Evolutionary conservation across 805 yeast species (phyloP).

Genomic region (Saccharomycopsis fibuligera): DNA sequence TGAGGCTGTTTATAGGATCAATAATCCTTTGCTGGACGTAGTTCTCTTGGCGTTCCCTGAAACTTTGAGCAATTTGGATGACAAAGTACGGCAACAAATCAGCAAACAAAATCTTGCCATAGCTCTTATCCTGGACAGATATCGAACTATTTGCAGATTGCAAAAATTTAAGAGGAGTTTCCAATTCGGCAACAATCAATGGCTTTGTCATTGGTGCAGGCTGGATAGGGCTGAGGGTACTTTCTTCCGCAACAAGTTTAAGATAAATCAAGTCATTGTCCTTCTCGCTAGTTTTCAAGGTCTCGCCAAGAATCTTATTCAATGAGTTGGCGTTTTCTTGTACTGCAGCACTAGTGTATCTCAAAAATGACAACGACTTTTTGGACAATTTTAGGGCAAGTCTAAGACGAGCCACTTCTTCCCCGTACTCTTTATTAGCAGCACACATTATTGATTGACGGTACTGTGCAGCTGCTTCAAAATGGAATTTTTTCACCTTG

Average conservation of each 20-base stretch:
- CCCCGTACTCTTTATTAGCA: conserved; percentile 54
- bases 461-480: conserved; percentile 63
- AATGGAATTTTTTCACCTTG: conserved; percentile 55
- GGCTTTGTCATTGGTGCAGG: conserved; percentile 55
- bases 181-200: conserved; percentile 32
- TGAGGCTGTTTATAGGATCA: conserved; percentile 44
- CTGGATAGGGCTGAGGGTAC: conserved; percentile 35
- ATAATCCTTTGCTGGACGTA: conserved; percentile 41
- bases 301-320: conserved; percentile 35
- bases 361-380: conserved; percentile 34
- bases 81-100: conserved; percentile 61
- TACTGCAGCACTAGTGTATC: conserved; percentile 24
- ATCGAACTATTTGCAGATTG: conserved; percentile 6
- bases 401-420: conserved; percentile 55
- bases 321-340: conserved; percentile 52
- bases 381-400: conserved; percentile 35
- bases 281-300: conserved; percentile 51
- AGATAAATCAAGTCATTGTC: conserved; percentile 80
- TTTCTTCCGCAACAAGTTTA: conserved; percentile 48
- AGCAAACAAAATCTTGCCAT: conserved; percentile 39
- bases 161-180: conserved; percentile 25
- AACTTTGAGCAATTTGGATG: conserved; percentile 61
- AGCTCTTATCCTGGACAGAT: conserved; percentile 9
- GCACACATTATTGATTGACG: conserved; percentile 49
- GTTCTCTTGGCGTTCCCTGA: conserved; percentile 54